A percentile compares a stretch with the other conserved stretches of the same genome.
Evolutionary conservation across 176 grass and related monocot genomes (phyloP).

Genomic region (Triticum monococcum): DNA sequence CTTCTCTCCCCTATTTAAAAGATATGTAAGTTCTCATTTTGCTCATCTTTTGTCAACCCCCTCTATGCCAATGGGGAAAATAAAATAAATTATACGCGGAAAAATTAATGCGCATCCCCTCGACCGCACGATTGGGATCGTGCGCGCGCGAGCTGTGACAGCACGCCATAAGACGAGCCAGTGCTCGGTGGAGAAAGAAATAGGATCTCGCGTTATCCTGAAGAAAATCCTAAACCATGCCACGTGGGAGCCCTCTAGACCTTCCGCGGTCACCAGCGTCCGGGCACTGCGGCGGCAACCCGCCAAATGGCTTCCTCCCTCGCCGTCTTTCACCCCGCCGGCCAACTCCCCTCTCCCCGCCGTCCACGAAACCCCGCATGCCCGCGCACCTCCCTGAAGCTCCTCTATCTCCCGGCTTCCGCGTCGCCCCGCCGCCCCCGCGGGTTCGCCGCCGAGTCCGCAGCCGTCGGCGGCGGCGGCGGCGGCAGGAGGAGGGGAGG

Average conservation of each 20-base stretch:
- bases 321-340: constrained; percentile 9
- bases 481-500: constrained; percentile 1
- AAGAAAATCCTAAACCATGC: background rate
- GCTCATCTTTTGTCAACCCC: too few species aligned
- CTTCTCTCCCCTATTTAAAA: too few species aligned
- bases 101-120: too few species aligned
- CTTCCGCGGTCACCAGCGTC: constrained; percentile 3
- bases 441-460: constrained; percentile 18
- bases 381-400: background rate
- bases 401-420: background rate
- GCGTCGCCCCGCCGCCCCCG: background rate
- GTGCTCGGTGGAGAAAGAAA: too few species aligned
- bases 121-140: too few species aligned
- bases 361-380: background rate
- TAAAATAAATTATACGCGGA: too few species aligned
- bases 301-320: constrained; percentile 40
- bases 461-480: background rate
- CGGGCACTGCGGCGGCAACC: background rate
- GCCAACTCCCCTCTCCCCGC: background rate
- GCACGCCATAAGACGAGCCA: too few species aligned
- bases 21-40: too few species aligned
- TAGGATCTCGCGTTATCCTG: background rate
- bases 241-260: constrained; percentile 4
- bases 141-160: too few species aligned
- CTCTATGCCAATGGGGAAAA: too few species aligned